Base-by-base conservation (phyloP, 202 grass and related monocot genomes). In the Schoenoplectus tabernaemontani region DNA sequence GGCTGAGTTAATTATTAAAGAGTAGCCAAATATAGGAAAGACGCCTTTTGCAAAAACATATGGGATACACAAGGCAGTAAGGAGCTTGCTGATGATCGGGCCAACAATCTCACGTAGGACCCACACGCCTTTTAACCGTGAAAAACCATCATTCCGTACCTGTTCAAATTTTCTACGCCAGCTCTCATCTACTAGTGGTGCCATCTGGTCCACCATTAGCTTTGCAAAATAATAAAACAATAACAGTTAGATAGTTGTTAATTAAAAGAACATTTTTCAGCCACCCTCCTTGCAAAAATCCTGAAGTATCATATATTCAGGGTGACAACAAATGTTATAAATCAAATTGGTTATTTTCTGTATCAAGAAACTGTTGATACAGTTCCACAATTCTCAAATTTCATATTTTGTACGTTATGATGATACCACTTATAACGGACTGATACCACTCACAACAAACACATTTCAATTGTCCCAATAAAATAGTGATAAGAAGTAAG, bases 171-270 rank as follows among this genome's bases (percentile, higher is more conserved):
- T 99, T 59, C 78, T 78, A 34, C 96, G 93, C 96, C 96, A 99
- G 66, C 85, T 91, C 73, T 96, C 96, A 37, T 99, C 87, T 34
- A 99, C 88, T 79, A 99, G 82, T 56, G 92, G 92, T 78, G 90
- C 88, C 96, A 99, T 99, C 69, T 99, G 96, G 64, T 99, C 92
- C 79, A 99, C 84, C 82, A 96, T 99, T 48, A 99, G 90, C 96
- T 97, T 79, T 7, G 87, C 80, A 72, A 23, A 84, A 50, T 43
- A 23, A 56, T 57, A 73, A 81, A 23, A 75, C 9, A 73, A 74
- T 61, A 2, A 15, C n/a, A 71, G 64, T 61, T 80, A 16, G 17
- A 71, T 26, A 28, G 7, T 17, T 57, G 61, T 64, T 7, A 46
- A 24, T 9, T n/a, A 50, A 57, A 83, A 19, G 72, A 23, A 6